Evolutionary conservation across 1,139 yeast genomes (phyloP).

Genomic region (Eremothecium coryli): DNA sequence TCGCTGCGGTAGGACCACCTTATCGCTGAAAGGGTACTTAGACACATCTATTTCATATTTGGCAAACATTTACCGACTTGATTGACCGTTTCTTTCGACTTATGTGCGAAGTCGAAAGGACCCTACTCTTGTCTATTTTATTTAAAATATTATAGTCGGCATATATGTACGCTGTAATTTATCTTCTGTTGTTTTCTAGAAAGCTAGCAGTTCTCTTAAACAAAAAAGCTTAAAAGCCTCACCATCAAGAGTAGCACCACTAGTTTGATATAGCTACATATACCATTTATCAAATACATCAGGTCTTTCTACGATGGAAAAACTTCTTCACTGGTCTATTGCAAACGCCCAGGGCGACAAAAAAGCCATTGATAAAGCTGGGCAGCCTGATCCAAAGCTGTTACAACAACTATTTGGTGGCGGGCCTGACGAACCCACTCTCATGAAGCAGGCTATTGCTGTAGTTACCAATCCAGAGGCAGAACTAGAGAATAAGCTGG

Average conservation of each 20-base stretch:
- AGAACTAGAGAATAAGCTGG: slow-evolving; percentile 51
- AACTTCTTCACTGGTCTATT: slow-evolving; percentile 83
- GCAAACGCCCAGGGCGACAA: slow-evolving; percentile 66
- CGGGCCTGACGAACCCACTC: slow-evolving; percentile 73
- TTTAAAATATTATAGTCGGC: no score
- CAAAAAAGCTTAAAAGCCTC: no score
- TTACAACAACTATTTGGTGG: slow-evolving; percentile 71
- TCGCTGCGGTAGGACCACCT: slow-evolving; percentile 7
- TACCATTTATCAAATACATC: neutral
- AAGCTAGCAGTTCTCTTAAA: no score
- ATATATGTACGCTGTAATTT: slow-evolving; percentile 1
- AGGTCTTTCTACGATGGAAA: slow-evolving; percentile 51
- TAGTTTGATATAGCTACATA: no score
- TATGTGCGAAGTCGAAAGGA: no score
- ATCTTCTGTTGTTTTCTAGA: slow-evolving; percentile 1
- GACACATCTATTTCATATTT: slow-evolving; percentile 4
- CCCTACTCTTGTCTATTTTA: no score
- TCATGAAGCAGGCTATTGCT: slow-evolving; percentile 66
- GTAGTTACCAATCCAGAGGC: slow-evolving; percentile 59
- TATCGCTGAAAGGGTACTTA: slow-evolving; percentile 9
- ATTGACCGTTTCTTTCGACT: no score
- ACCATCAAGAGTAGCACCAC: no score
- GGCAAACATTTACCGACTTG: slow-evolving; percentile 6
- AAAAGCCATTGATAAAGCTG: slow-evolving; percentile 50
- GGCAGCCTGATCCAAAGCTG: slow-evolving; percentile 68